These are phyloP conservation scores for Ceratocystis cubensis DNA, from an alignment of 2,329 filamentous ascomycete genomes.

Conservation along the genomic window DNA sequence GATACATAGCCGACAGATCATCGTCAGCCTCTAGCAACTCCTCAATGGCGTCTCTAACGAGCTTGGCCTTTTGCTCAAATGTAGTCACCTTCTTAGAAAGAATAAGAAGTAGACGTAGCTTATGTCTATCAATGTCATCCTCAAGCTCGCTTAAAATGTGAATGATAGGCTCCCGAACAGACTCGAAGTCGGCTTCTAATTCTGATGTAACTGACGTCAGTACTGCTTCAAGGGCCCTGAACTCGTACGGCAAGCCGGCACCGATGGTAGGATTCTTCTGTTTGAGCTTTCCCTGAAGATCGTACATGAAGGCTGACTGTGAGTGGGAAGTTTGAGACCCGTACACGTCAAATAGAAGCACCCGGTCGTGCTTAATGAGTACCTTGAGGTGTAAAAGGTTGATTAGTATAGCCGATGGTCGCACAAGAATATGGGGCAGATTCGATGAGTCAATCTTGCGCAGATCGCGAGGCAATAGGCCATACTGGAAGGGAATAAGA, in stretches of 20 bases:
- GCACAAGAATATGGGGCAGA: slow-evolving; percentile 86
- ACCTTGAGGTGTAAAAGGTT: slow-evolving; percentile 95
- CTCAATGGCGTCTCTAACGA: slow-evolving; percentile 89
- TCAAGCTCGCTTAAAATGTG: slow-evolving; percentile 80
- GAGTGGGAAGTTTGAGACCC: slow-evolving; percentile 89
- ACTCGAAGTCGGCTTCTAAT: slow-evolving; percentile 87
- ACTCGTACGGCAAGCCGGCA: slow-evolving; percentile 77
- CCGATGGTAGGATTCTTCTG: slow-evolving; percentile 44
- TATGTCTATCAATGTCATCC: slow-evolving; percentile 92
- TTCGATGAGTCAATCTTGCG: slow-evolving; percentile 96
- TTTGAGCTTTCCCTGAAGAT: slow-evolving; percentile 80
- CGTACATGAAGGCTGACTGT: slow-evolving; percentile 95
- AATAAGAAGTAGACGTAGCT: slow-evolving; percentile 78
- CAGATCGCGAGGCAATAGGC: slow-evolving; percentile 81
- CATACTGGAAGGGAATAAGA: slow-evolving; percentile 47
- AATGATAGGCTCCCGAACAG: slow-evolving; percentile 83
- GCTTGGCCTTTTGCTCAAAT: slow-evolving; percentile 90
- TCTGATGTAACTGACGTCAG: slow-evolving; percentile 86
- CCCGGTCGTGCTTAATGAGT: slow-evolving; percentile 85
- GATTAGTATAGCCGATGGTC: slow-evolving; percentile 82
- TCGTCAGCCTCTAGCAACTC: slow-evolving; percentile 94
- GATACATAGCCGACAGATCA: slow-evolving; percentile 86
- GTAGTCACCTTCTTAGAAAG: slow-evolving; percentile 92
- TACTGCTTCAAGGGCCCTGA: slow-evolving; percentile 87
- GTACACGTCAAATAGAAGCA: slow-evolving; percentile 92